phyloP scores from a whole-genome alignment of 495 filamentous ascomycete species.

The Bombardia bombarda region DNA sequence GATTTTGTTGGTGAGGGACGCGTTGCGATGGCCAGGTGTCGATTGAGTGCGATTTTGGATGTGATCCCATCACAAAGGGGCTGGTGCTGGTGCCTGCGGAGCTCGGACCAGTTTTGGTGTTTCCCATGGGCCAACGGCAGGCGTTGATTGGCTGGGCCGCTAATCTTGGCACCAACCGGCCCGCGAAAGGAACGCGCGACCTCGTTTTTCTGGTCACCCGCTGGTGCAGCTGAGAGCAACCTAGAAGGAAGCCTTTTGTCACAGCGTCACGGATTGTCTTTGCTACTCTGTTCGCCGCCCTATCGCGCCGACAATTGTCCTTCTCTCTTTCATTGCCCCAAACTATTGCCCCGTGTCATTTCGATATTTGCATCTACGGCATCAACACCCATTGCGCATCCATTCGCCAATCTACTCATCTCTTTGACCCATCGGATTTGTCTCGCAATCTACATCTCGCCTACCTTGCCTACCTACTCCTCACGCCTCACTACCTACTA shows the following conservation, averaged over 20 bases:
- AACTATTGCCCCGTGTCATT: too few relatives aligned
- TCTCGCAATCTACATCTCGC: too few relatives aligned
- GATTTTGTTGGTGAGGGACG: background rate
- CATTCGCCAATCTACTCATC: too few relatives aligned
- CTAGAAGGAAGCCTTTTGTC: background rate
- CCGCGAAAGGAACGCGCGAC: slow-evolving; percentile 14
- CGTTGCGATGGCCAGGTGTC: background rate
- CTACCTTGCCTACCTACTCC: too few relatives aligned
- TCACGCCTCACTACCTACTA: too few relatives aligned
- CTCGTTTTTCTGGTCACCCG: slow-evolving; percentile 3
- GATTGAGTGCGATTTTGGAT: slow-evolving; percentile 9
- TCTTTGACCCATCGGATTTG: too few relatives aligned
- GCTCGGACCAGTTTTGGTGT: slow-evolving; percentile 10
- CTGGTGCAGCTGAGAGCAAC: background rate
- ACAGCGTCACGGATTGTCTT: background rate
- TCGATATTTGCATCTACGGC: too few relatives aligned
- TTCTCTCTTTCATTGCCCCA: too few relatives aligned
- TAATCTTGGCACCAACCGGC: background rate
- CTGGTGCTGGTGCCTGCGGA: slow-evolving; percentile 27
- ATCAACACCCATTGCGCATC: too few relatives aligned
- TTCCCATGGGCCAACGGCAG: background rate
- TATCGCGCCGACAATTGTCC: background rate
- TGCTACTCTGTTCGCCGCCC: background rate
- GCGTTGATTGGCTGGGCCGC: slow-evolving; percentile 4
- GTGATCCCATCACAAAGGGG: slow-evolving; percentile 23